Percentiles rank a stretch among this genome's conserved stretches.
phyloP scores from a whole-genome alignment of 164 flowering plant genomes.

The Saururus chinensis region DNA sequence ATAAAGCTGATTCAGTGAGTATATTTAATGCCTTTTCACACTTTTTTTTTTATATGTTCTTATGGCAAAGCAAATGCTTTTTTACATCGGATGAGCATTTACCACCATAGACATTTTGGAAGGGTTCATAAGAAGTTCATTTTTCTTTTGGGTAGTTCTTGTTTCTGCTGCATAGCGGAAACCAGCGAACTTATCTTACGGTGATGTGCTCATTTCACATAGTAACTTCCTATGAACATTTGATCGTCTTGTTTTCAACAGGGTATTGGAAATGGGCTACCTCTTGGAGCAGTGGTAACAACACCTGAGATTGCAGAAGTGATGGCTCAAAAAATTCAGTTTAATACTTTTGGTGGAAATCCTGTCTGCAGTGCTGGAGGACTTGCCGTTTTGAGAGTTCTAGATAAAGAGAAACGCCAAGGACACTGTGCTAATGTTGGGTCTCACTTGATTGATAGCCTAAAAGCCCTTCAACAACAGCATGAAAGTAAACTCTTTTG shows the following conservation, averaged over 20 bases:
- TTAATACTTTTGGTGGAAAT: constrained; percentile 97
- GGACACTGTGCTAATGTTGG: constrained; percentile 82
- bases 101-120: not conserved
- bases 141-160: not conserved
- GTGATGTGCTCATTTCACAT: not conserved
- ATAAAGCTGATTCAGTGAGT: too few species aligned
- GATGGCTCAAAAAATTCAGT: constrained; percentile 80
- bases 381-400: constrained; percentile 79
- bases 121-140: not conserved
- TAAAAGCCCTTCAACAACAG: constrained; percentile 60
- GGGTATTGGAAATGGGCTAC: constrained; percentile 99
- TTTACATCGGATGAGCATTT: not conserved
- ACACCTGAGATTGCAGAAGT: constrained; percentile 92
- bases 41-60: too few species aligned
- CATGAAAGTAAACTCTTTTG: constrained; percentile 55
- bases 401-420: constrained; percentile 91
- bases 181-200: too few species aligned
- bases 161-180: not conserved
- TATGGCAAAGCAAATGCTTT: too few species aligned
- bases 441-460: constrained; percentile 62
- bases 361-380: constrained; percentile 98
- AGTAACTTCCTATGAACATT: not conserved
- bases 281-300: constrained; percentile 94
- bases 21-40: too few species aligned
- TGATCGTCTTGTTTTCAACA: constrained; percentile 15